Conservation (phyloP, 1,139 yeast genomes). For the Schwanniomyces etchellsii region DNA sequence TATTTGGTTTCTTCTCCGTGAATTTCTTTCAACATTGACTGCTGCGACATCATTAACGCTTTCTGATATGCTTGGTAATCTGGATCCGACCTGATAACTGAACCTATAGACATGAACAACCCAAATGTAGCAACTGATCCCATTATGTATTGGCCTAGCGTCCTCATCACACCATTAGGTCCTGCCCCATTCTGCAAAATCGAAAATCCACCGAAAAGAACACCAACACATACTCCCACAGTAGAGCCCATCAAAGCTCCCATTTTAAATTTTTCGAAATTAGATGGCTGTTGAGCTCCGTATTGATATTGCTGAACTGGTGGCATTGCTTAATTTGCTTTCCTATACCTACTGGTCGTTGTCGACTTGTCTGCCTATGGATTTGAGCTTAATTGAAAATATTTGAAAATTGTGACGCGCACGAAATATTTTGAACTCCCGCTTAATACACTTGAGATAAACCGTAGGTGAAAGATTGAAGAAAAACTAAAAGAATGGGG, state of each 20-base stretch:
- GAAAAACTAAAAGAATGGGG: slow-evolving; percentile 34
- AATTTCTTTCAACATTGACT: slow-evolving; percentile 30
- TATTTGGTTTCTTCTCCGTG: no score
- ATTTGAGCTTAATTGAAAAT: no score
- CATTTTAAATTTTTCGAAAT: slow-evolving; percentile 96
- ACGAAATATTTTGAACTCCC: no score
- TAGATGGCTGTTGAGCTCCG: slow-evolving; percentile 75
- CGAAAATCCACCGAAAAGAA: slow-evolving; percentile 89
- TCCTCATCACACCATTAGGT: slow-evolving; percentile 96
- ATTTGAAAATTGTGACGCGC: slow-evolving; percentile 2
- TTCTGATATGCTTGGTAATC: slow-evolving; percentile 39
- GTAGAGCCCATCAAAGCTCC: slow-evolving; percentile 96
- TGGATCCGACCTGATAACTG: slow-evolving; percentile 79
- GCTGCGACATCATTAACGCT: slow-evolving; percentile 32
- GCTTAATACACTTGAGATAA: no score
- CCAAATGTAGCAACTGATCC: slow-evolving; percentile 98
- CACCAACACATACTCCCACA: slow-evolving; percentile 95
- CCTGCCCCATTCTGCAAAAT: slow-evolving; percentile 93
- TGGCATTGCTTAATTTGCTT: slow-evolving; percentile 48
- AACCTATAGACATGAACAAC: slow-evolving; percentile 90
- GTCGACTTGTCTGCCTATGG: no score
- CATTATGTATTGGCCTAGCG: slow-evolving; percentile 91
- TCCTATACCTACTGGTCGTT: slow-evolving; percentile 1
- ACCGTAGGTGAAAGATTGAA: no score
- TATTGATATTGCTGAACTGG: slow-evolving; percentile 77